Percentiles rank a stretch among this genome's conserved stretches.
Evolutionary conservation across 2,329 filamentous ascomycete genomes (phyloP).

Genomic region (Magnaporthiopsis rhizophila): DNA sequence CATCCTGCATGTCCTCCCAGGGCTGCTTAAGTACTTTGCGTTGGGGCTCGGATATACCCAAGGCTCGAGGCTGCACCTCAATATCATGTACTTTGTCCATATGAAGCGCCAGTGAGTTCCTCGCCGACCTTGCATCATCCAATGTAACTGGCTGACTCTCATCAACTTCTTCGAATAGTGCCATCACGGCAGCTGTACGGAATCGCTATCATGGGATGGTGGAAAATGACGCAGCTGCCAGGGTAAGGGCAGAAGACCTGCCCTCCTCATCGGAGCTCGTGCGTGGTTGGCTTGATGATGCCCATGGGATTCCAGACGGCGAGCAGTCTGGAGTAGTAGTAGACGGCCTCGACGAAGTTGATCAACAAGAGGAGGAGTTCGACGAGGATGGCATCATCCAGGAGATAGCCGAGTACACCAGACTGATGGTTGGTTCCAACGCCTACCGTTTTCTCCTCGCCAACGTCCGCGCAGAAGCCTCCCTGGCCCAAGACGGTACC

Average conservation of each 20-base stretch:
- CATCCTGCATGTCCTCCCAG: background rate
- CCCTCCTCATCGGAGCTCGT: background rate
- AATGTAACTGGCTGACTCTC: background rate
- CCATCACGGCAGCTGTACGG: background rate
- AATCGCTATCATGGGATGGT: background rate
- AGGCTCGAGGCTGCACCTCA: background rate
- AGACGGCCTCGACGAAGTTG: background rate
- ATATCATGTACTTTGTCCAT: constrained; percentile 2
- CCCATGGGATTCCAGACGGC: background rate
- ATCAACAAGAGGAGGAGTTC: background rate
- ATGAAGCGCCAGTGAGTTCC: background rate
- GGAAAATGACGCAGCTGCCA: too few species aligned
- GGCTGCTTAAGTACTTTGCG: background rate
- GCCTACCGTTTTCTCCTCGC: background rate
- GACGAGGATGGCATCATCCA: background rate
- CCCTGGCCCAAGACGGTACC: background rate
- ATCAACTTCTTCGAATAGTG: background rate
- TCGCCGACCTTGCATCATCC: too few species aligned
- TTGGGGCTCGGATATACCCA: background rate
- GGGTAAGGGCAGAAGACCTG: background rate
- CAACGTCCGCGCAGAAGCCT: background rate
- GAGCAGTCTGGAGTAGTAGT: background rate
- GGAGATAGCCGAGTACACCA: background rate
- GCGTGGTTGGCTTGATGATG: background rate
- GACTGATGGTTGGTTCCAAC: background rate